Base-by-base conservation (phyloP, 768 basidiomycete genomes). In the Leccinum imitatum region DNA sequence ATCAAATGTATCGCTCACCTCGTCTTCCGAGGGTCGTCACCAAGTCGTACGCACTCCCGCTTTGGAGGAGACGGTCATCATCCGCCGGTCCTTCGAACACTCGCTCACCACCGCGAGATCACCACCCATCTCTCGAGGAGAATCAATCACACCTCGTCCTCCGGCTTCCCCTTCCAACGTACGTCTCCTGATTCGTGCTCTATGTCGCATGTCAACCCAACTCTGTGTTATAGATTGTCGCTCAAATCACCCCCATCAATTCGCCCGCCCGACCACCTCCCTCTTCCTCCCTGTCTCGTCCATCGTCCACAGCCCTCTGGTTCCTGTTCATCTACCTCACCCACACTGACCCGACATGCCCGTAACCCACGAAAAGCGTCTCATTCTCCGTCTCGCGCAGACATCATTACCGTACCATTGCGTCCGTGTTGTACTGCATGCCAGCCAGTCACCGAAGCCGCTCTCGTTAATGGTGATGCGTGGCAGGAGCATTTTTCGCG, bases 341-440 rank as follows among this genome's bases (percentile, higher is more conserved):
- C 54, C 19, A 44, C 58, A 30, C 13, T 50, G 50, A 25, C 44
- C 52, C 61, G 68, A 53, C 62, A 60, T n/a, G 35, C 56, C 25
- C 71, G 53, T 56, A 50, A 50, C 44, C 61, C 57, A 37, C 73
- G 65, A 41, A 72, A 59, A 61, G 56, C 64, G 53, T 64, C 63
- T 56, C 66, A 60, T 60, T 72, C 70, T 50, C 77, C 79, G 30
- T 76, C 77, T 52, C 77, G 74, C 19, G 64, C 79, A 15, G 71
- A 79, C 44, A 61, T 73, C 25, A 63, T 77, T 31, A 90, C 87
- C 0, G 73, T 92, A 1, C 90, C 90, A 7, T 75, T 92, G 15
- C 85, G 90, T 47, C 78, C 84, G 13, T 92, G 90, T 71, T 92
- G 90, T 66, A 70, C 79, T 9, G 80, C 84, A 50, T 92, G 90